These are phyloP conservation scores for Fusarium sublunatum DNA, from an alignment of 2,329 filamentous ascomycete genomes.

Conservation along the genomic window DNA sequence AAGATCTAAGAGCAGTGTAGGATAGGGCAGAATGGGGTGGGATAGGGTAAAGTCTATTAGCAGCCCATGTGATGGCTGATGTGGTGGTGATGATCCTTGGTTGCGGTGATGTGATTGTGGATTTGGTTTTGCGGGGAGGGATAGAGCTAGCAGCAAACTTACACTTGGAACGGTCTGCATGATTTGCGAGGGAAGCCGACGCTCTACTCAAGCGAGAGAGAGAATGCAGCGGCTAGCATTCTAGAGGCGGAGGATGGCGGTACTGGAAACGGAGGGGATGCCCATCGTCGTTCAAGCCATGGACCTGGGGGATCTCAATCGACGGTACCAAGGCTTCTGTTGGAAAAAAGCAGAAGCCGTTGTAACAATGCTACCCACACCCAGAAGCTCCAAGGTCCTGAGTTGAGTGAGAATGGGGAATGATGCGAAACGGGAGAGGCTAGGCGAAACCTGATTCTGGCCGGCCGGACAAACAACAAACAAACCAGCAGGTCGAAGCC, in stretches of 20 bases:
- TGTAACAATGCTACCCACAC: slow-evolving; percentile 29
- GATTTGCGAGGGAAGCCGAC: slow-evolving; percentile 53
- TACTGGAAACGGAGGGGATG: slow-evolving; percentile 45
- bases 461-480: slow-evolving; percentile 22
- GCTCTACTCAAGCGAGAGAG: slow-evolving; percentile 54
- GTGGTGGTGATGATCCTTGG: slow-evolving; percentile 41
- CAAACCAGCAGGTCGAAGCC: slow-evolving; percentile 22
- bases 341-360: slow-evolving; percentile 26
- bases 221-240: slow-evolving; percentile 51
- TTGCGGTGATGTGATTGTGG: slow-evolving; percentile 32
- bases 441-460: slow-evolving; percentile 38
- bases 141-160: slow-evolving; percentile 50
- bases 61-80: slow-evolving; percentile 33
- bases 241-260: slow-evolving; percentile 47
- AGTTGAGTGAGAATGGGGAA: slow-evolving; percentile 23
- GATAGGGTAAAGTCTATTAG: slow-evolving; percentile 44
- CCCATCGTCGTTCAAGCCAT: slow-evolving; percentile 49
- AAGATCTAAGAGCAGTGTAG: slow-evolving; percentile 27
- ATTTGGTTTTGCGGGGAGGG: slow-evolving; percentile 36
- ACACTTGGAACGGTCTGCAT: slow-evolving; percentile 67
- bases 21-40: slow-evolving; percentile 31
- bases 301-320: slow-evolving; percentile 35
- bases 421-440: slow-evolving; percentile 33
- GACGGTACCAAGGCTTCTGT: slow-evolving; percentile 14
- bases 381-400: slow-evolving; percentile 27